Percentiles rank a stretch among this genome's conserved stretches.
Evolutionary conservation across 352 stramenopile genomes (phyloP).

Genomic region (Pythium inflatum): DNA sequence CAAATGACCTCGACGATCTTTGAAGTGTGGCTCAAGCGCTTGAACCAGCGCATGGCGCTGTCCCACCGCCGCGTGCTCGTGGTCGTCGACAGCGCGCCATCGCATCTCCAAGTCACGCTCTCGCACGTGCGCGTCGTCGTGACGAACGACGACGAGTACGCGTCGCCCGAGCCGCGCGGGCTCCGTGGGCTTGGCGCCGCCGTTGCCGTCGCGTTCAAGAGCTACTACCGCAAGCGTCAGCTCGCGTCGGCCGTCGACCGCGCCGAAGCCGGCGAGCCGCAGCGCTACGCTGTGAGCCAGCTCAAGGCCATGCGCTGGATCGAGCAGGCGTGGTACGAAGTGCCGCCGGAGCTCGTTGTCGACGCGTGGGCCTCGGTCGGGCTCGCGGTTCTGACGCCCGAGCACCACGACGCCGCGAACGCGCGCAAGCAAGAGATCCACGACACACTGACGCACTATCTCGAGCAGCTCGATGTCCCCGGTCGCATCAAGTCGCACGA

Average conservation of each 20-base stretch:
- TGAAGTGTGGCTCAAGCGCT: slow-evolving; percentile 86
- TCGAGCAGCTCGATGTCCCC: slow-evolving; percentile 30
- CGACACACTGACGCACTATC: slow-evolving; percentile 12
- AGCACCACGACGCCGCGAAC: neutral
- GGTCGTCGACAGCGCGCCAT: slow-evolving; percentile 87
- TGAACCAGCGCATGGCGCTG: slow-evolving; percentile 86
- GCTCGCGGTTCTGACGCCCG: neutral
- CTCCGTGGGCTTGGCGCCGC: slow-evolving; percentile 41
- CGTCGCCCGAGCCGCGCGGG: slow-evolving; percentile 72
- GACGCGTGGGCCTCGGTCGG: slow-evolving; percentile 50
- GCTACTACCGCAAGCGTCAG: slow-evolving; percentile 87
- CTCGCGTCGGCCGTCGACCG: slow-evolving; percentile 84
- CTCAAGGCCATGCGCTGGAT: slow-evolving; percentile 89
- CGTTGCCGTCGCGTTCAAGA: slow-evolving; percentile 85
- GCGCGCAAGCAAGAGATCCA: slow-evolving; percentile 19
- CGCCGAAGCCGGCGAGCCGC: slow-evolving; percentile 71
- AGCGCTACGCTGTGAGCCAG: slow-evolving; percentile 85
- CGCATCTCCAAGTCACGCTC: slow-evolving; percentile 81
- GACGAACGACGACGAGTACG: slow-evolving; percentile 54
- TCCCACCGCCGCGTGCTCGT: slow-evolving; percentile 83
- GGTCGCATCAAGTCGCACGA: slow-evolving; percentile 30
- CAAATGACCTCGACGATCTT: slow-evolving; percentile 91
- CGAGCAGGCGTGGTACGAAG: slow-evolving; percentile 46
- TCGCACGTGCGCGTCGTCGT: slow-evolving; percentile 88
- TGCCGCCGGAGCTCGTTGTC: slow-evolving; percentile 74